Evolutionary conservation across 495 filamentous ascomycete genomes (phyloP).

Genomic region (Neurospora africana): DNA sequence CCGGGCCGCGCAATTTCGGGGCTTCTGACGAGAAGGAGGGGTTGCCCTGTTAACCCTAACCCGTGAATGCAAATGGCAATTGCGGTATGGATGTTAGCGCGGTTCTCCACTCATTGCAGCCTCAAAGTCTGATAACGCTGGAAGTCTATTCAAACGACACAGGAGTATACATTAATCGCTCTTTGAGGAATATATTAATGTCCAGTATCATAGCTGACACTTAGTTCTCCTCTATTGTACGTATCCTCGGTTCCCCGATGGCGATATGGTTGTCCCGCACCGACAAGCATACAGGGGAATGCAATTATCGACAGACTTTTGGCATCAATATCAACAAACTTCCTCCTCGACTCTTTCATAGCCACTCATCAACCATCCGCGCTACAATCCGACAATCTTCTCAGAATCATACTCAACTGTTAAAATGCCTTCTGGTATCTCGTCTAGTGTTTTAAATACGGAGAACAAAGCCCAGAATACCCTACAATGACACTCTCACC

Average conservation of each 20-base stretch:
- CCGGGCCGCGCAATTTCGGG: background rate
- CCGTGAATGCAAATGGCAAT: background rate
- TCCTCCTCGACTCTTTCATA: background rate
- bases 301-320: background rate
- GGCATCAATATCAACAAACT: background rate
- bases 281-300: background rate
- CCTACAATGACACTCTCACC: background rate
- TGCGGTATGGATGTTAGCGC: background rate
- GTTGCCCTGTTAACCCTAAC: background rate
- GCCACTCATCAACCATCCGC: background rate
- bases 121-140: background rate
- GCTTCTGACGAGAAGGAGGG: background rate
- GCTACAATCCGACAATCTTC: background rate
- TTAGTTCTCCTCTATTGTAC: background rate
- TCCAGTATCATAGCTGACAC: rapidly evolving
- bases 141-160: background rate
- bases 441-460: background rate
- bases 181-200: background rate
- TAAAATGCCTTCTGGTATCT: background rate
- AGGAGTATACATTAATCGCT: background rate
- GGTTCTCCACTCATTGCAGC: background rate
- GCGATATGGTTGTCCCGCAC: background rate
- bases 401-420: background rate
- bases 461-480: background rate
- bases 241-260: background rate